Conservation (phyloP, 1,284 basidiomycete genomes). For the Irpex sp. region DNA sequence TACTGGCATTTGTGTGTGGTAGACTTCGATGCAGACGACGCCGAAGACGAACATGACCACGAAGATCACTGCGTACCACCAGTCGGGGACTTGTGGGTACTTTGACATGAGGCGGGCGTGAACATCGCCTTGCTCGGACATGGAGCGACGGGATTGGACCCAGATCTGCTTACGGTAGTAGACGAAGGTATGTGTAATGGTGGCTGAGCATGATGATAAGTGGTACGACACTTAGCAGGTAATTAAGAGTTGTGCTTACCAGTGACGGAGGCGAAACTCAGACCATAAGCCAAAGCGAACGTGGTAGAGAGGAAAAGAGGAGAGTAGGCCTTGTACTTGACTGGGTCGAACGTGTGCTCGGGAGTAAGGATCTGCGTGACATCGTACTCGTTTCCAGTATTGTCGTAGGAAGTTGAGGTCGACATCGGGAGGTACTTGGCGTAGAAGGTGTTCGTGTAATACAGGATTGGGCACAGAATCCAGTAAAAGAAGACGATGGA, state of each 20-base stretch:
- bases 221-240: neutral
- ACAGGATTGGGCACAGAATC: constrained; percentile 62
- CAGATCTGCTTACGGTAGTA: constrained; percentile 77
- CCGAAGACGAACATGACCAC: constrained; percentile 50
- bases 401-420: constrained; percentile 52
- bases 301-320: constrained; percentile 74
- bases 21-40: constrained; percentile 62
- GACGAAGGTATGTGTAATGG: constrained; percentile 69
- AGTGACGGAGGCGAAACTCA: constrained; percentile 60
- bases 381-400: constrained; percentile 64
- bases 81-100: constrained; percentile 50
- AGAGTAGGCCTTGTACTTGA: constrained; percentile 74
- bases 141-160: constrained; percentile 51
- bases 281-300: constrained; percentile 44
- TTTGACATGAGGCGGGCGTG: constrained; percentile 76
- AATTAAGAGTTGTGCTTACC: neutral
- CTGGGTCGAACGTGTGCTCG: constrained; percentile 52
- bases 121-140: constrained; percentile 78
- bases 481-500: constrained; percentile 76
- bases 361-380: constrained; percentile 58
- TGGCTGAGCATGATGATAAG: constrained; percentile 25
- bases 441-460: constrained; percentile 60
- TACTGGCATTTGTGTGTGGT: constrained; percentile 58
- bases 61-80: constrained; percentile 30
- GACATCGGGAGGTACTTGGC: constrained; percentile 59